These are phyloP conservation scores for Pistacia atlantica DNA, from an alignment of 345 rosid species.

Conservation along the genomic window DNA sequence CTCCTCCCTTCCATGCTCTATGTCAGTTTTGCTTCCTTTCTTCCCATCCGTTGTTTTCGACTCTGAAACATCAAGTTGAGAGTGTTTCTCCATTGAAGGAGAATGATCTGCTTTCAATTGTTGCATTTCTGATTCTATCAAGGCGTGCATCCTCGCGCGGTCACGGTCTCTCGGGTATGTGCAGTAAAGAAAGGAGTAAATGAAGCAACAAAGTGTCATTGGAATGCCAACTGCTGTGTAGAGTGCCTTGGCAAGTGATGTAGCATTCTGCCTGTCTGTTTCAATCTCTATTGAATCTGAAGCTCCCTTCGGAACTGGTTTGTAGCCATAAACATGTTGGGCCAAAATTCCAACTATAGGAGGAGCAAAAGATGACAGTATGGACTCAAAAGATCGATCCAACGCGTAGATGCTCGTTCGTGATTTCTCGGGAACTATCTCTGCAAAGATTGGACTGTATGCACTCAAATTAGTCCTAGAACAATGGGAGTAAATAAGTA, in stretches of 20 bases:
- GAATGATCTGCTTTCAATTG: conserved; percentile 27
- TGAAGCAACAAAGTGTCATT: conserved; percentile 66
- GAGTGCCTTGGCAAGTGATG: conserved; percentile 75
- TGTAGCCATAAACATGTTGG: conserved; percentile 76
- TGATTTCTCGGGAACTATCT: conserved; percentile 84
- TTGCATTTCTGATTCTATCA: conserved; percentile 72
- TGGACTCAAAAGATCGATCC: conserved; percentile 74
- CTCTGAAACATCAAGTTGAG: background rate
- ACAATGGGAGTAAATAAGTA: too few relatives aligned
- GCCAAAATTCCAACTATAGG: conserved; percentile 78
- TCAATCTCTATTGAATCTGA: conserved; percentile 39
- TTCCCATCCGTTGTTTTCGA: conserved; percentile 16
- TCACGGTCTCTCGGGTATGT: conserved; percentile 81
- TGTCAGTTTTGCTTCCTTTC: conserved; percentile 24
- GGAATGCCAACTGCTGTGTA: conserved; percentile 76
- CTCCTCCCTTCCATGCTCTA: conserved; percentile 33
- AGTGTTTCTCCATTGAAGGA: background rate
- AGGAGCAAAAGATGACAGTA: conserved; percentile 81
- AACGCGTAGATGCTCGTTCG: conserved; percentile 78
- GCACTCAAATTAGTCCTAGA: background rate
- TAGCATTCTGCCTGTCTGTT: conserved; percentile 70
- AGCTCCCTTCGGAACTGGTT: conserved; percentile 55
- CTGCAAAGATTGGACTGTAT: conserved; percentile 85
- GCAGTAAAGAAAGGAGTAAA: conserved; percentile 75
- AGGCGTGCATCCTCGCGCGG: conserved; percentile 69